A percentile compares a stretch with the other conserved stretches of the same genome.
These are phyloP conservation scores for Rhododendron griersonianum DNA, from an alignment of 148 eudicot species.

Conservation along the genomic window DNA sequence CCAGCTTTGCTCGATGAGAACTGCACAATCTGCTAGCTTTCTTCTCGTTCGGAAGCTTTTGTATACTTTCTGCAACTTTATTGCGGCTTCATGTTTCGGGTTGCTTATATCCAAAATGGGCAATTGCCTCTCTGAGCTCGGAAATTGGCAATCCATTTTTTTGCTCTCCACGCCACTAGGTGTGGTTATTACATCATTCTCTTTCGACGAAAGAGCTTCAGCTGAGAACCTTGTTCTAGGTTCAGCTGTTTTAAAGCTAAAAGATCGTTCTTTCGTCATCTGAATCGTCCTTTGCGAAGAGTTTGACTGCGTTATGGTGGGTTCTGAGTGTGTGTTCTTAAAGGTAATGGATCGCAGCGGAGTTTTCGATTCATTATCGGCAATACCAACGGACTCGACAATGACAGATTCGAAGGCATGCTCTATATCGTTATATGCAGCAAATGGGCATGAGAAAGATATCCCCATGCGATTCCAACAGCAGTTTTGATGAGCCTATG, in stretches of 20 bases:
- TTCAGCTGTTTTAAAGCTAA: constrained; percentile 40
- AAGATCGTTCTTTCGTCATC: constrained; percentile 47
- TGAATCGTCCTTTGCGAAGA: constrained; percentile 22
- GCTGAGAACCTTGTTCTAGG: constrained; percentile 28
- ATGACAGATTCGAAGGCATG: constrained; percentile 46
- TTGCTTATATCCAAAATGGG: constrained; percentile 25
- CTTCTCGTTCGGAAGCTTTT: constrained; percentile 91
- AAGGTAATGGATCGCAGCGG: constrained; percentile 49
- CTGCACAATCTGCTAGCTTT: constrained; percentile 98
- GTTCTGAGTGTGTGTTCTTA: constrained; percentile 33
- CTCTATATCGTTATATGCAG: constrained; percentile 43
- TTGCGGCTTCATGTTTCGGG: constrained; percentile 83
- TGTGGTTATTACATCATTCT: constrained; percentile 10
- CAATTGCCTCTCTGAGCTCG: constrained; percentile 17
- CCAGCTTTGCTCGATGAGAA: constrained; percentile 95
- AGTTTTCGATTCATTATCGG: constrained; percentile 44
- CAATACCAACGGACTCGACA: constrained; percentile 44
- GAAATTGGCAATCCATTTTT: constrained; percentile 12
- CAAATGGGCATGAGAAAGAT: constrained; percentile 60
- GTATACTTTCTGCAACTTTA: constrained; percentile 93
- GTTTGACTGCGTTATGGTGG: constrained; percentile 33
- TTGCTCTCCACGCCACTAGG: neutral
- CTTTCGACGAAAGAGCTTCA: constrained; percentile 14
- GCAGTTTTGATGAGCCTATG: constrained; percentile 6
- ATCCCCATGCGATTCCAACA: constrained; percentile 62